Base-by-base conservation (phyloP, 371 early-diverging fungal genomes). In the Scutellospora calospora region DNA sequence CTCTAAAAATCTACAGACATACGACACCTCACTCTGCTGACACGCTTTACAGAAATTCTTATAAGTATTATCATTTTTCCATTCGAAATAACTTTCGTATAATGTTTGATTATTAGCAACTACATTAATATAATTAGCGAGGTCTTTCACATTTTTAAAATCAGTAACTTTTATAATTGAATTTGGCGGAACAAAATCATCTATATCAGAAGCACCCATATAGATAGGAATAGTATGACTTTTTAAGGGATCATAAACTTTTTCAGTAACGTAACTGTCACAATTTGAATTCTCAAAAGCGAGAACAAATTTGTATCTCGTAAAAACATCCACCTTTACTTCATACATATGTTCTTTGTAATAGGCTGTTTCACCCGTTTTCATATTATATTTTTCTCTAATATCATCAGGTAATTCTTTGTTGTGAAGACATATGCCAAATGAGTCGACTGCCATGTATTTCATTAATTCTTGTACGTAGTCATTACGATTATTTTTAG, bases 271-370 rank as follows among this genome's bases (percentile, higher is more conserved):
- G n/a, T 85, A 85, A 29, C 31, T 80, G 25, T 68, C 33, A 16
- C 83, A 84, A 55, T 81, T 82, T 4, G 83, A 85, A 76, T 85
- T 85, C 63, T 86, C 84, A 20, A 79, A 65, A 0, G 66, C 81
- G 20, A 84, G 74, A 3, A 75, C 69, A 41, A 82, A 85, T 22
- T 81, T 80, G 66, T 82, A 80, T 0, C 27, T 8, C 0, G 54
- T 27, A 16, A 83, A 49, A 3, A 72, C 25, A 27, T 77, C 68
- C 20, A 27, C 25, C 29, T 74, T 60, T 20, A 72, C 31, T 45
- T 72, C 75, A 69, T 5, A 16, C 71, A 69, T 69, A 6, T 69
- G 4, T 22, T 33, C 45, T 12, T 20, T 41, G 5, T 8, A 69
- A 69, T 69, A 33, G 8, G 33, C 69, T 25, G 16, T 3, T 11